Percentiles rank a stretch among this genome's conserved stretches.
phyloP scores from a whole-genome alignment of 768 basidiomycete species.

The Megacollybia marginata region DNA sequence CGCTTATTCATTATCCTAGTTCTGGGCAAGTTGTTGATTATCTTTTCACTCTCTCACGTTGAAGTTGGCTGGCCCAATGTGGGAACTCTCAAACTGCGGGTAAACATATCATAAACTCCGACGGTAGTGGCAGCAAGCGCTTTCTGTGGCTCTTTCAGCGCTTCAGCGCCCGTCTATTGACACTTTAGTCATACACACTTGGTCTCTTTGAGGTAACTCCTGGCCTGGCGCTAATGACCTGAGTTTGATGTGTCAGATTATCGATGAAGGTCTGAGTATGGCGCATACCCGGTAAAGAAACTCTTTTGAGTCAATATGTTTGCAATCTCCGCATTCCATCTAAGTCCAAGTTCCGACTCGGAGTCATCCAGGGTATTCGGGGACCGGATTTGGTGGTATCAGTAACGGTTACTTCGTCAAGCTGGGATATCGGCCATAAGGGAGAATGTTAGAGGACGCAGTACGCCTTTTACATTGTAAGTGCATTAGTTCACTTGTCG shows the following conservation, averaged over 20 bases:
- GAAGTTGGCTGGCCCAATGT: conserved; percentile 6
- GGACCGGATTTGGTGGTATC: conserved; percentile 12
- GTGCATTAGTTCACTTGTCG: no score
- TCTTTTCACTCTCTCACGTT: no score
- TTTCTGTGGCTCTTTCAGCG: background rate
- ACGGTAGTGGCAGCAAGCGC: background rate
- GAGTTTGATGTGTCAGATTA: background rate
- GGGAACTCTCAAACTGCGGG: conserved; percentile 12
- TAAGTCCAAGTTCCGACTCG: no score
- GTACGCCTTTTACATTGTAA: conserved; percentile 5
- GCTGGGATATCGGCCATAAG: conserved; percentile 10
- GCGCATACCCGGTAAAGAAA: conserved; percentile 9
- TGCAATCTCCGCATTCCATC: background rate
- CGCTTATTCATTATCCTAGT: no score
- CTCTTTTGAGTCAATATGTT: conserved; percentile 10
- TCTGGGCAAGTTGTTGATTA: no score
- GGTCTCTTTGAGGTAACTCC: conserved; percentile 13
- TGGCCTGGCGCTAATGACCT: conserved; percentile 13
- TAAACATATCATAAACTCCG: conserved; percentile 5
- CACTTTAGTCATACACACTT: conserved; percentile 3
- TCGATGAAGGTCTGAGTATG: no score
- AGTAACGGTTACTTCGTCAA: background rate
- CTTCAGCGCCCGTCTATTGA: background rate
- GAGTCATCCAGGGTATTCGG: conserved; percentile 12
- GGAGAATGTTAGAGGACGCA: conserved; percentile 9